Evolutionary conservation across 169 alveolate species (phyloP).

Genomic region (Cryptosporidium viatorum): DNA sequence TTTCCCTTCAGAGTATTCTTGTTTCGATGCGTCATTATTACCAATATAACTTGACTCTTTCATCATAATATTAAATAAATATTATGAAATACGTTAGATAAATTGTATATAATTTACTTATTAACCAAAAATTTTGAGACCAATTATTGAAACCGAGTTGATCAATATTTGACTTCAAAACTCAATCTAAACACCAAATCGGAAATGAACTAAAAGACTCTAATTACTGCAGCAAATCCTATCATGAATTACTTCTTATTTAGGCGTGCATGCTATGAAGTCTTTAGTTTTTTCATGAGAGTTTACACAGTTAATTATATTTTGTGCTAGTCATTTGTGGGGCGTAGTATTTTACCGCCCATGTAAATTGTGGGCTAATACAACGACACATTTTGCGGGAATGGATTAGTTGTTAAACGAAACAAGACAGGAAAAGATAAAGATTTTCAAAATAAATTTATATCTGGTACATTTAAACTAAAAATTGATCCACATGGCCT

Average conservation of each 20-base stretch:
- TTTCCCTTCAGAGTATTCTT: background rate
- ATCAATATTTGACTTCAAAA: background rate
- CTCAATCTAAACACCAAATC: background rate
- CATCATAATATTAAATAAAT: background rate
- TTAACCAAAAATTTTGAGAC: background rate
- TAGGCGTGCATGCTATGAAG: slow-evolving; percentile 1
- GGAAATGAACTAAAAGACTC: background rate
- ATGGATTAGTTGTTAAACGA: background rate
- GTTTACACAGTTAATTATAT: background rate
- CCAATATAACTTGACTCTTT: background rate
- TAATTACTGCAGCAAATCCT: slow-evolving; percentile 12
- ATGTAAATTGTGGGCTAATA: slow-evolving; percentile 70
- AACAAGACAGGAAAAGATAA: background rate
- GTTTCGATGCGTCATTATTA: background rate
- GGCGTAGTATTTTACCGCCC: slow-evolving; percentile 69
- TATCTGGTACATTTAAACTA: background rate
- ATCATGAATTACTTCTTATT: background rate
- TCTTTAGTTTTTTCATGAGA: slow-evolving; percentile 7
- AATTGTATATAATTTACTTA: background rate
- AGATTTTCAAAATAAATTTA: background rate
- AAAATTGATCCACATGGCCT: too few relatives aligned
- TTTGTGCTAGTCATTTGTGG: slow-evolving; percentile 41
- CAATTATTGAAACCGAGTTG: background rate
- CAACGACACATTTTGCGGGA: slow-evolving; percentile 45
- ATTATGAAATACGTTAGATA: background rate